These are phyloP conservation scores for Cardamine resedifolia DNA, from an alignment of 345 rosid genomes.

Conservation along the genomic window DNA sequence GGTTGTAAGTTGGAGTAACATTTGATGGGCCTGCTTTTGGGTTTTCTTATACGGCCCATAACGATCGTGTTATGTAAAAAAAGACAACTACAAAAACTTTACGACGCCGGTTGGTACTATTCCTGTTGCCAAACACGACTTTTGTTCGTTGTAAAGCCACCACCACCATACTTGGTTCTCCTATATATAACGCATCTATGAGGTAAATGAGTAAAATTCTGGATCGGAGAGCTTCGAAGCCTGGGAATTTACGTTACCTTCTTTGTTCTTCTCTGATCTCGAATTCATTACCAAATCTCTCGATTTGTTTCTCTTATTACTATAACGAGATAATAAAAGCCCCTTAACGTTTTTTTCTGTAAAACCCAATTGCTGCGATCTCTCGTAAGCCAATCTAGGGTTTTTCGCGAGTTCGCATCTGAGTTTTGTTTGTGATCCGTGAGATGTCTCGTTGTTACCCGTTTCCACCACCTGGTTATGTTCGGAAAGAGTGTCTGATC, in stretches of 20 bases:
- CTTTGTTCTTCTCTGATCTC: slow-evolving; percentile 16
- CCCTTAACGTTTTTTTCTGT: background rate
- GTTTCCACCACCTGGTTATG: slow-evolving; percentile 52
- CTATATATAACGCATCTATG: slow-evolving; percentile 12
- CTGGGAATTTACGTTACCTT: slow-evolving; percentile 15
- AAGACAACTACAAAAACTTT: background rate
- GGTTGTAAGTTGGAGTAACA: background rate
- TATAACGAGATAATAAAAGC: background rate
- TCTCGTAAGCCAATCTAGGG: slow-evolving; percentile 28
- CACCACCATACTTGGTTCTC: background rate
- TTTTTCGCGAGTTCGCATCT: slow-evolving; percentile 11
- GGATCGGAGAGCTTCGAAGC: slow-evolving; percentile 29
- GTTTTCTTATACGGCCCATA: background rate
- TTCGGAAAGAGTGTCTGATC: slow-evolving; percentile 40
- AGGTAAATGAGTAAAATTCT: background rate
- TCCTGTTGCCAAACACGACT: slow-evolving; percentile 17
- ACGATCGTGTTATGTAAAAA: background rate
- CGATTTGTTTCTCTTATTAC: background rate
- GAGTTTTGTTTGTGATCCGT: slow-evolving; percentile 13
- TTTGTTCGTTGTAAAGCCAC: slow-evolving; percentile 1
- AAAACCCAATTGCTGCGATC: slow-evolving; percentile 6
- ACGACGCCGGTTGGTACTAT: background rate
- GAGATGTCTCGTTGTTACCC: slow-evolving; percentile 70
- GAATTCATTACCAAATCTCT: background rate
- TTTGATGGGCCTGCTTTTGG: background rate